Percentiles rank a stretch among this genome's conserved stretches.
Conservation (phyloP, 148 eudicot genomes). For the Rhododendron griersonianum region DNA sequence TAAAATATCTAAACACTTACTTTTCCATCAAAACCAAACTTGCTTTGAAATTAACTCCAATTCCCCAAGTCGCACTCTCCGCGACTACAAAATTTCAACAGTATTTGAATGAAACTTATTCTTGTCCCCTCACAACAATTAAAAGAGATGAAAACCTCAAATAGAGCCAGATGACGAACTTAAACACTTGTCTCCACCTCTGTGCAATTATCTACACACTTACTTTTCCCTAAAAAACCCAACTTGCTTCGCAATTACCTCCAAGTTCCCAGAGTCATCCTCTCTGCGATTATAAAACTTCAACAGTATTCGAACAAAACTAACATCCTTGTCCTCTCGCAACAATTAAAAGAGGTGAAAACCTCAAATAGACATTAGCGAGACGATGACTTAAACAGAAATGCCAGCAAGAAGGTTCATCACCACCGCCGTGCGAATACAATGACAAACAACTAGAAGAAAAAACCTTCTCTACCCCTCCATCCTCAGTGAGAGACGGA, state of each 20-base stretch:
- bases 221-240: no score
- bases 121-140: not conserved
- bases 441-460: not conserved
- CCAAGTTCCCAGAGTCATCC: no score
- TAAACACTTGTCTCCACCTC: no score
- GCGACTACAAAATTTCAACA: not conserved
- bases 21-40: not conserved
- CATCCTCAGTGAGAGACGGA: slow-evolving; percentile 21
- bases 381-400: not conserved
- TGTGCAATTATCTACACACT: no score
- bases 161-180: not conserved
- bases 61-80: not conserved
- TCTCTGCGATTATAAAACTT: not conserved
- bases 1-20: not conserved
- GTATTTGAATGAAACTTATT: not conserved
- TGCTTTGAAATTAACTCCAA: not conserved
- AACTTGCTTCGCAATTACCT: no score
- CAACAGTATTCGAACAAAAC: no score
- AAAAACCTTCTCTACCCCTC: slow-evolving; percentile 16
- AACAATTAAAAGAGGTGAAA: not conserved
- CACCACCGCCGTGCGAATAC: not conserved
- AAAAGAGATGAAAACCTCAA: not conserved
- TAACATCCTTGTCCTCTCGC: not conserved
- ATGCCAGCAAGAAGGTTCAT: not conserved
- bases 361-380: not conserved